A percentile compares a stretch with the other conserved stretches of the same genome.
Conservation (phyloP, 1,284 basidiomycete species). For the Irpex sp. region DNA sequence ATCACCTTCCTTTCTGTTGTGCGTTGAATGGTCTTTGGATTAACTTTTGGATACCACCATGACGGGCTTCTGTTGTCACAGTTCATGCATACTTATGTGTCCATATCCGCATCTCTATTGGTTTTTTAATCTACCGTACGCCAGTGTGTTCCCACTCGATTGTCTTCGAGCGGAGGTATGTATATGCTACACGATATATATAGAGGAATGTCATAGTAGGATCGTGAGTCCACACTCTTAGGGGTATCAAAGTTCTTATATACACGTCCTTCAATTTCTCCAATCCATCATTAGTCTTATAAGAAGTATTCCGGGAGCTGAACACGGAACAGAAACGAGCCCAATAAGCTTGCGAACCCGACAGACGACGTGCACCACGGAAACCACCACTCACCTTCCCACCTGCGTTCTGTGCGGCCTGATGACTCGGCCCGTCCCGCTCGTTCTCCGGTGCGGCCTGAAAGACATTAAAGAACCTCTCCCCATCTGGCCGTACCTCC, state of each 20-base stretch:
- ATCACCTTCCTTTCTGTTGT: background rate
- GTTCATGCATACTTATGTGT: too few species aligned
- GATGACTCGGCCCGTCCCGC: constrained; percentile 74
- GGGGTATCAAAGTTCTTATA: background rate
- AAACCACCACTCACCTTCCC: constrained; percentile 48
- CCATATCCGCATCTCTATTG: background rate
- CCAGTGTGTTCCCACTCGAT: background rate
- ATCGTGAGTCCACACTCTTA: background rate
- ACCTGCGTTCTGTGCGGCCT: constrained; percentile 62
- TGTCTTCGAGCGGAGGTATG: background rate
- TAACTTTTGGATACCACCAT: too few species aligned
- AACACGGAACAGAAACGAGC: background rate
- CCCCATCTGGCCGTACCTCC: constrained; percentile 89
- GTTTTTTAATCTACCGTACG: background rate
- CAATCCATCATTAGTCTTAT: constrained; percentile 4
- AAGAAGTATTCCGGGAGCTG: constrained; percentile 23
- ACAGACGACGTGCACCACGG: background rate
- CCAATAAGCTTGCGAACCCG: background rate
- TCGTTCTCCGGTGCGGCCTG: constrained; percentile 99
- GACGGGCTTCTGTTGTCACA: too few species aligned
- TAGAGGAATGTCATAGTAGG: background rate
- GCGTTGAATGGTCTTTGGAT: too few species aligned
- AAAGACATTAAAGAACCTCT: constrained; percentile 96
- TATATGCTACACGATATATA: background rate
- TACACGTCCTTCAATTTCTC: too few species aligned